These are phyloP conservation scores for Monilinia polystroma DNA, from an alignment of 2,329 filamentous ascomycete species.

Conservation along the genomic window DNA sequence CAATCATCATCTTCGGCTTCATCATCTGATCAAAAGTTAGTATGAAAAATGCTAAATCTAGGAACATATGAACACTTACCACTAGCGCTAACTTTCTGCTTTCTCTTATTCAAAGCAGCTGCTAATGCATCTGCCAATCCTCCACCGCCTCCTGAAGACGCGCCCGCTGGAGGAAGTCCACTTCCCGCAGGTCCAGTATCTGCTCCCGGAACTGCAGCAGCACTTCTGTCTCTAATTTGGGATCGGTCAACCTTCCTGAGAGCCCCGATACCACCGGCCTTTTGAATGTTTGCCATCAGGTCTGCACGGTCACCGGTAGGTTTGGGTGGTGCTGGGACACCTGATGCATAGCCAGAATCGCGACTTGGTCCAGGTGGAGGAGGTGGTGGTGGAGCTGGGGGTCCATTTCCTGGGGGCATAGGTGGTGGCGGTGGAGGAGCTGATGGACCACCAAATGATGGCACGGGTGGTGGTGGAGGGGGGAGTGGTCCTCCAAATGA, in stretches of 20 bases:
- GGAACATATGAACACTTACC: conserved; percentile 61
- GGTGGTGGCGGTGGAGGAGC: conserved; percentile 54
- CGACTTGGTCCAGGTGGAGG: conserved; percentile 54
- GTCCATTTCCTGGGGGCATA: conserved; percentile 33
- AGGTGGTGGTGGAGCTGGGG: conserved; percentile 53
- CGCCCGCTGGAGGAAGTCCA: conserved; percentile 52
- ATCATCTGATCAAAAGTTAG: conserved; percentile 58
- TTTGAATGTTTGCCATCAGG: conserved; percentile 70
- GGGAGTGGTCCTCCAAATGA: conserved; percentile 42
- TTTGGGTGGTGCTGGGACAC: conserved; percentile 49
- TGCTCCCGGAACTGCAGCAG: conserved; percentile 56
- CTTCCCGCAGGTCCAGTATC: conserved; percentile 54
- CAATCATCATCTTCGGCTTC: conserved; percentile 77
- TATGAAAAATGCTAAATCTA: conserved; percentile 29
- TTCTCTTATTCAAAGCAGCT: conserved; percentile 74
- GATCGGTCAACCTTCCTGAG: conserved; percentile 73
- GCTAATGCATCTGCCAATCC: conserved; percentile 82
- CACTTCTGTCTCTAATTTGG: conserved; percentile 71
- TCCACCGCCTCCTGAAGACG: conserved; percentile 55
- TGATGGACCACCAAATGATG: conserved; percentile 41
- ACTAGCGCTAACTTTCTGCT: conserved; percentile 91
- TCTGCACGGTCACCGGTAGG: conserved; percentile 54
- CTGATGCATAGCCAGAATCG: conserved; percentile 51
- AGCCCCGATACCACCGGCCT: conserved; percentile 62
- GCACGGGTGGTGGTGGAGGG: conserved; percentile 44